Evolutionary conservation across 768 basidiomycete species (phyloP), one percentile per base, ranked within the genome.

Genomic region (Lentinula boryana): DNA sequence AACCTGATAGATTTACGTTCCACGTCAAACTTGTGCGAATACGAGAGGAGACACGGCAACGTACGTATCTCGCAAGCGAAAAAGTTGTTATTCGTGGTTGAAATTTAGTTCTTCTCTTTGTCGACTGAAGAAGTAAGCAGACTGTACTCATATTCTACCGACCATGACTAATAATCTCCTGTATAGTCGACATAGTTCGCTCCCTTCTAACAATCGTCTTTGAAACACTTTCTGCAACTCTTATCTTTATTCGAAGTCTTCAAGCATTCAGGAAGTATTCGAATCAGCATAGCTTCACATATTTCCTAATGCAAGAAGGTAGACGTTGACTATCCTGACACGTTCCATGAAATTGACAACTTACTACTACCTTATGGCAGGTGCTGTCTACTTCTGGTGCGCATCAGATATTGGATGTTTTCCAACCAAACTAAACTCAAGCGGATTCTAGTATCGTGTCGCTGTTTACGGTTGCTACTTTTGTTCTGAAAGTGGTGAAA

Each of bases 181-280:
- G 27, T 27, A 27, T 21, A 56, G 55, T 56, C 27, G 48, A 58
- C 32, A 9, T 58, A 33, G 44, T 65, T 1, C 64, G 67, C 13
- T 64, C 66, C 1, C 54, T 67, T 43, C 44, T 65, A 23, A 65
- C 66, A 4, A 59, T 64, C 53, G 52, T 64, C 16, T 68, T 69
- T 52, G 68, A 69, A 40, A 59, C 62, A 21, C 21, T 53, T 23
- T 57, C 64, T 23, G 57, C 65, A 2, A 35, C 63, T 27, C 36
- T 69, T 1, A 68, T 65, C 15, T 55, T 62, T 9, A 33, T 64
- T 23, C 61, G 68, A 40, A 58, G 62, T 48, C 44, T 64, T 9
- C 66, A 68, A 50, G 62, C 68, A 7, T 58, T 62, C 10, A 58
- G 41, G 35, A 56, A 54, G 38, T 50, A 21, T 9, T 33, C 8